A percentile compares a stretch with the other conserved stretches of the same genome.
phyloP scores from a whole-genome alignment of 768 basidiomycete species.

The Macrolepiota albuminosa region DNA sequence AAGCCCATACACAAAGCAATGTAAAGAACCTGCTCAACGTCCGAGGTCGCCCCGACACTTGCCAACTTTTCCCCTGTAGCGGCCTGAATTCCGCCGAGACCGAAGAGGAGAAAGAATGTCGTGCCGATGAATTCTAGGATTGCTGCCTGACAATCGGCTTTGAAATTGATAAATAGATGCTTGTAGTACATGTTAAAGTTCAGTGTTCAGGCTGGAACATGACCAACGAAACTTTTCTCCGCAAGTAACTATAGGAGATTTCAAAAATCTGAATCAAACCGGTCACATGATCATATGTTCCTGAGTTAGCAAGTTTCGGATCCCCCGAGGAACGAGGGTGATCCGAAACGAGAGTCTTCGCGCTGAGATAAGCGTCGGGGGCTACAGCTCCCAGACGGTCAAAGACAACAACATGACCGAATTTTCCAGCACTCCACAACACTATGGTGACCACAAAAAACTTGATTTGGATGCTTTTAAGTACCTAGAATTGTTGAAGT shows the following conservation, averaged over 20 bases:
- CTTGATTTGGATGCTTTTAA: too few species aligned
- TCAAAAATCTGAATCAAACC: conserved; percentile 1
- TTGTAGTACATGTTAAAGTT: not conserved
- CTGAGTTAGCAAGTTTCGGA: too few species aligned
- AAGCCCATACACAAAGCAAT: conserved; percentile 59
- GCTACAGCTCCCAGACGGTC: too few species aligned
- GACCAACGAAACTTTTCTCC: not conserved
- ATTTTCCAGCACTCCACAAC: too few species aligned
- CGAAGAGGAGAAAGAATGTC: conserved; percentile 58
- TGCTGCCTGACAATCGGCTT: conserved; percentile 43
- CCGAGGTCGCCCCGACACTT: conserved; percentile 20
- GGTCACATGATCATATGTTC: not conserved
- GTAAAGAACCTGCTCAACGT: conserved; percentile 44
- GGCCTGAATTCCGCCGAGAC: conserved; percentile 61
- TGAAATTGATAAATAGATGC: conserved; percentile 20
- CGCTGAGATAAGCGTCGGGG: too few species aligned
- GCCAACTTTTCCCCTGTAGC: conserved; percentile 31
- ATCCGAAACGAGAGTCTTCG: too few species aligned
- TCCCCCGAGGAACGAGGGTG: too few species aligned
- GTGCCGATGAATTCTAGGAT: conserved; percentile 58
- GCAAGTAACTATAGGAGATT: not conserved
- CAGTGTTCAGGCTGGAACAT: not conserved
- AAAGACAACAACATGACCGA: too few species aligned
- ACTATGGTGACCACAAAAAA: too few species aligned
- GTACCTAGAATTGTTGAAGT: too few species aligned